Evolutionary conservation across 306 rosid genomes (phyloP), one percentile per base, ranked within the genome.

Genomic region (Malus orientalis): DNA sequence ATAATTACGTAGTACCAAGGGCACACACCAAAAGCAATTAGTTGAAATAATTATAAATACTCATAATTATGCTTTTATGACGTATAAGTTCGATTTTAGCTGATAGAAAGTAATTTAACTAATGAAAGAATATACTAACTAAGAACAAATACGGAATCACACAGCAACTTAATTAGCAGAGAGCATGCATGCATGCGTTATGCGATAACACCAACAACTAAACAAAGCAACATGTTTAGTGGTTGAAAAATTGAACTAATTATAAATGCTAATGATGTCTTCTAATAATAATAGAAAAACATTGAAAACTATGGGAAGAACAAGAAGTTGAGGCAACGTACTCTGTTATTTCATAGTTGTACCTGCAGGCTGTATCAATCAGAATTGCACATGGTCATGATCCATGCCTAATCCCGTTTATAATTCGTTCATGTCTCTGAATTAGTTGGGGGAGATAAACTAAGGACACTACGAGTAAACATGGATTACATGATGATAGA

Each of bases 171-270:
- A 36, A 36, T 36, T 36, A 6, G 40, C 40, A 36, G 40, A 36
- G 40, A 36, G 40, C 40, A 36, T 33, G 38, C 38, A 33, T 33
- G 38, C 38, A 33, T 36, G 40, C 40, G 40, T 36, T 6, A 49
- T 49, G 74, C 5, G 70, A 42, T 54, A 60, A 30, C 29, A 77
- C 40, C 75, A 20, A 77, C 75, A 69, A 61, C 81, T 69, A 77
- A 77, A 29, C 62, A 45, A 69, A 58, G 10, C 49, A 59, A 47
- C 75, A 58, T 59, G 81, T 45, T 60, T 59, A 59, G 70, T 76
- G 19, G 40, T 68, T 76, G 68, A 55, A 55, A 67, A 20, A 33
- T 57, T 15, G 33, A 55, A 25, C 23, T 29, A 55, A 67, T 67
- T 69, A 29, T 58, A 69, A 40, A 77, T 25, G 19, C 10, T 53